A percentile compares a stretch with the other conserved stretches of the same genome.
Conservation (phyloP, 352 stramenopile species). For the Phytopythium helicoides region DNA sequence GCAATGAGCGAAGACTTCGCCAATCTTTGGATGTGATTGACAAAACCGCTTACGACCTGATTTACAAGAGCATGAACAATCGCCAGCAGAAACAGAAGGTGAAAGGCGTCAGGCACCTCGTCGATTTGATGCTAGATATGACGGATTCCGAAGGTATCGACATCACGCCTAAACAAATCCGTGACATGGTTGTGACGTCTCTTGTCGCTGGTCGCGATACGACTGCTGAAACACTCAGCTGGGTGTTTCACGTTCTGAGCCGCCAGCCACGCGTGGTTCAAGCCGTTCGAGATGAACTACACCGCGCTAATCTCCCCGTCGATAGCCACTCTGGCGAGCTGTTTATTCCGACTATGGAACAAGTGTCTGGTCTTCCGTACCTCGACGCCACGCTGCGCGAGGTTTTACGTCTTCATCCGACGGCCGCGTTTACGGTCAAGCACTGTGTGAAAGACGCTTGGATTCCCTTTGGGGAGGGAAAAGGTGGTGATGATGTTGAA, state of each 20-base stretch:
- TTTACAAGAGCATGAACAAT: conserved; percentile 4
- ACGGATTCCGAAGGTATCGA: conserved; percentile 14
- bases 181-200: conserved; percentile 63
- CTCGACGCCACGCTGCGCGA: conserved; percentile 56
- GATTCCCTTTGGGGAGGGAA: conserved; percentile 25
- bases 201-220: conserved; percentile 70
- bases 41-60: conserved; percentile 3
- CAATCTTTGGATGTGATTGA: conserved; percentile 26
- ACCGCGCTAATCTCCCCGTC: conserved; percentile 16
- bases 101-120: conserved; percentile 23
- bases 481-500: neutral
- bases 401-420: conserved; percentile 52
- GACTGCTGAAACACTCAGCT: conserved; percentile 47
- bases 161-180: conserved; percentile 33
- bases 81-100: conserved; percentile 5
- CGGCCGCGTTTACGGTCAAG: conserved; percentile 39
- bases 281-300: conserved; percentile 26
- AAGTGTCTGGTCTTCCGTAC: conserved; percentile 53
- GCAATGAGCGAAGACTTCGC: conserved; percentile 25
- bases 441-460: conserved; percentile 44
- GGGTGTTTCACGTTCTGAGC: conserved; percentile 46
- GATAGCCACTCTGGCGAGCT: neutral
- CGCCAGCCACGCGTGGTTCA: conserved; percentile 31
- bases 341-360: conserved; percentile 37
- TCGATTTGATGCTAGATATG: conserved; percentile 35